phyloP scores from a whole-genome alignment of 768 basidiomycete species.

The Calocera cornea region DNA sequence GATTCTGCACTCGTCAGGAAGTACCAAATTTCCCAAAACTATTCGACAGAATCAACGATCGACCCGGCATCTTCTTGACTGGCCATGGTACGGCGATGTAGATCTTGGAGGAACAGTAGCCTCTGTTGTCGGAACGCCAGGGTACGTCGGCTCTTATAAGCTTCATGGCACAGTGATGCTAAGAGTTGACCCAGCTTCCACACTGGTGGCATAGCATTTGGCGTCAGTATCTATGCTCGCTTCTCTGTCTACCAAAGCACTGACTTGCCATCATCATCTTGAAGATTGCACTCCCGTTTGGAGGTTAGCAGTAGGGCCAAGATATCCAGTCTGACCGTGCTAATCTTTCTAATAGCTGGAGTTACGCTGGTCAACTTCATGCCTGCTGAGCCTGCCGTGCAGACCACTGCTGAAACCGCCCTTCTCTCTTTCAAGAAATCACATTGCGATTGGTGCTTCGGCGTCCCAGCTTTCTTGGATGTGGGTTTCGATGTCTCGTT shows the following conservation, averaged over 20 bases:
- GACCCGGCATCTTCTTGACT: background rate
- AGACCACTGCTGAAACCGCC: slow-evolving; percentile 24
- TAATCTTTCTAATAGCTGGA: background rate
- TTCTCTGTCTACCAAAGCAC: background rate
- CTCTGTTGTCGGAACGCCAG: background rate
- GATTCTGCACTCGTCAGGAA: background rate
- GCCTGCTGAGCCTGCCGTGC: slow-evolving; percentile 20
- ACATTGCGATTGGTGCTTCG: slow-evolving; percentile 17
- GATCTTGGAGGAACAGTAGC: background rate
- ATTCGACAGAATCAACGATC: background rate
- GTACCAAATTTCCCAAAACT: background rate
- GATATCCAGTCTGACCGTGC: background rate
- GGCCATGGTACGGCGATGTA: background rate
- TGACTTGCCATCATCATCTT: background rate
- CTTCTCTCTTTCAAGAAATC: slow-evolving; percentile 19
- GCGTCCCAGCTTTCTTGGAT: slow-evolving; percentile 26
- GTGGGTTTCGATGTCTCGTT: slow-evolving; percentile 12
- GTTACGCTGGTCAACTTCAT: slow-evolving; percentile 20
- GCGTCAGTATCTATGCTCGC: background rate
- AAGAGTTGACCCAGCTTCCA: background rate
- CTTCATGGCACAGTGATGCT: too few species aligned
- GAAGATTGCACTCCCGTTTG: background rate
- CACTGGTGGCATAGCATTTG: background rate
- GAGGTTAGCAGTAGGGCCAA: background rate
- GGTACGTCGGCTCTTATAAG: too few species aligned